Conservation (phyloP, 495 filamentous ascomycete species). For the Podospora appendiculata region DNA sequence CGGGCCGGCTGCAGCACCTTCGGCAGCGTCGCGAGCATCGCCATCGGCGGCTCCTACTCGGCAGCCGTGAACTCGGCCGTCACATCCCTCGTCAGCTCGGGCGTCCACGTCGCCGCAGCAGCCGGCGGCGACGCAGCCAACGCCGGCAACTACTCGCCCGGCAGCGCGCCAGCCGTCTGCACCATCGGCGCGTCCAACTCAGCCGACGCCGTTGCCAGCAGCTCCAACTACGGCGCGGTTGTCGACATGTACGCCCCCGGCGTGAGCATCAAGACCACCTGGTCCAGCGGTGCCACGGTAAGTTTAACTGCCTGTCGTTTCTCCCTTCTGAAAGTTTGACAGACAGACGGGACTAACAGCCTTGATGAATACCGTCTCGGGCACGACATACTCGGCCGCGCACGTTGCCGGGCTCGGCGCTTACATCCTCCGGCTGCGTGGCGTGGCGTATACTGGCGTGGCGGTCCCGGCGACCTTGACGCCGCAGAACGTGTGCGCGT, state of each 20-base stretch:
- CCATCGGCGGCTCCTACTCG: slow-evolving; percentile 43
- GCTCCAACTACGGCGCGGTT: slow-evolving; percentile 53
- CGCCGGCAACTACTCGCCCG: slow-evolving; percentile 40
- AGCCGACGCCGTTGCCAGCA: slow-evolving; percentile 41
- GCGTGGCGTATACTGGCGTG: background rate
- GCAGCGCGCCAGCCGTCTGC: slow-evolving; percentile 46
- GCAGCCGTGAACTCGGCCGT: slow-evolving; percentile 46
- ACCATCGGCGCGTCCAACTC: slow-evolving; percentile 50
- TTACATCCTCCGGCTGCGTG: slow-evolving; percentile 45
- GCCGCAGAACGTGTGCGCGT: slow-evolving; percentile 31
- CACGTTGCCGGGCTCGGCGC: slow-evolving; percentile 54
- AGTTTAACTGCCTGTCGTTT: too few relatives aligned
- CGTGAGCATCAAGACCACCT: slow-evolving; percentile 44
- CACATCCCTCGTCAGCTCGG: slow-evolving; percentile 35
- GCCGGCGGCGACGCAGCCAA: slow-evolving; percentile 43
- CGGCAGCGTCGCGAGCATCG: slow-evolving; percentile 41
- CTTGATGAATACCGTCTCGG: slow-evolving; percentile 49
- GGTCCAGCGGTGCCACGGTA: slow-evolving; percentile 43
- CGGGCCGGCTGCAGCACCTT: slow-evolving; percentile 20
- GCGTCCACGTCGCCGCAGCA: slow-evolving; percentile 45
- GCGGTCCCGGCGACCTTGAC: slow-evolving; percentile 20
- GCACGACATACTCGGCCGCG: slow-evolving; percentile 58
- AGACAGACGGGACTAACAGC: background rate
- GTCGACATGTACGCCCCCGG: slow-evolving; percentile 61
- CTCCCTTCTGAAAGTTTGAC: background rate